These are phyloP conservation scores for Peltaster fructicola DNA, from an alignment of 2,329 filamentous ascomycete species.

Conservation along the genomic window DNA sequence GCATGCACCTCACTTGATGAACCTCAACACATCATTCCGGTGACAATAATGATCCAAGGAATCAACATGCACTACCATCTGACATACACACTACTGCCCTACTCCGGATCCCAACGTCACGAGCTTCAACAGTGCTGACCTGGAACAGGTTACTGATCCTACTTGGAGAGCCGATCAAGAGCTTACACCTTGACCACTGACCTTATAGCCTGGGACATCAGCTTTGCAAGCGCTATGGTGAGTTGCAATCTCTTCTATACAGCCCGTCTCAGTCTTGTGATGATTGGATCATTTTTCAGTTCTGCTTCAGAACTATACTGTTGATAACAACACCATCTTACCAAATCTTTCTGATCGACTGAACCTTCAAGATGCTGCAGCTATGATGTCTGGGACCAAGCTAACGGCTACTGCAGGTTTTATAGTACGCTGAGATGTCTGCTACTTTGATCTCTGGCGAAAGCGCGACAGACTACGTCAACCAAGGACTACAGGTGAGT, in stretches of 20 bases:
- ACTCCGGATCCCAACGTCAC: constrained; percentile 1
- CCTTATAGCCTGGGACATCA: constrained; percentile 6
- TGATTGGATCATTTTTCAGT: constrained; percentile 24
- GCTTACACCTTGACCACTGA: too few relatives aligned
- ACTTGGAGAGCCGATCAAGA: too few relatives aligned
- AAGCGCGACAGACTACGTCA: too few relatives aligned
- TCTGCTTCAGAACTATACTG: constrained; percentile 23
- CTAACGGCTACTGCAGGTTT: too few relatives aligned
- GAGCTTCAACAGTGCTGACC: constrained; percentile 3
- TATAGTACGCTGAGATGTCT: too few relatives aligned
- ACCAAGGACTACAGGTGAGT: too few relatives aligned
- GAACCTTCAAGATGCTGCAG: too few relatives aligned
- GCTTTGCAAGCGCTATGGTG: constrained; percentile 1
- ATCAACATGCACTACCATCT: constrained; percentile 26
- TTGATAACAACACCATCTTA: constrained; percentile 21
- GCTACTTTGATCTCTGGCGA: too few relatives aligned
- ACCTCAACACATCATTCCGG: too few relatives aligned
- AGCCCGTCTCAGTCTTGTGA: constrained; percentile 14
- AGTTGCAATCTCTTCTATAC: constrained; percentile 3
- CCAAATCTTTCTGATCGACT: constrained; percentile 17
- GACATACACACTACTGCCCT: constrained; percentile 9
- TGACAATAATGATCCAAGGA: constrained; percentile 21
- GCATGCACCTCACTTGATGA: too few relatives aligned
- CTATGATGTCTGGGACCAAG: too few relatives aligned
- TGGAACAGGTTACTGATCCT: too few relatives aligned